These are phyloP conservation scores for Roridomyces roridus DNA, from an alignment of 768 basidiomycete genomes.

Conservation along the genomic window DNA sequence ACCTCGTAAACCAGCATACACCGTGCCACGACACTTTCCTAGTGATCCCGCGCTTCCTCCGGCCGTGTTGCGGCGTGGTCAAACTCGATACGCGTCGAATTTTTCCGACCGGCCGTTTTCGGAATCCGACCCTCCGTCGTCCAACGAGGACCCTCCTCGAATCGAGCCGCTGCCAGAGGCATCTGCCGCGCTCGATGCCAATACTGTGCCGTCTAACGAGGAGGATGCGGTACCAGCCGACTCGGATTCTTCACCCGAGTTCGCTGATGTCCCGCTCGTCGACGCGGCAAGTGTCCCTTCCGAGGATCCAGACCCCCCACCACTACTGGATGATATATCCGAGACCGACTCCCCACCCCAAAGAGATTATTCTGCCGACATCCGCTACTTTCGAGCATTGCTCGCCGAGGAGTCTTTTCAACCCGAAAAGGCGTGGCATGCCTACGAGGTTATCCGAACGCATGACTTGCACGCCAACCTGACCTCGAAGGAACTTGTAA, in stretches of 20 bases:
- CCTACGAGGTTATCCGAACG: constrained; percentile 22
- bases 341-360: constrained; percentile 18
- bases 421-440: constrained; percentile 40
- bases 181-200: not conserved
- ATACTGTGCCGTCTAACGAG: not conserved
- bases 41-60: not conserved
- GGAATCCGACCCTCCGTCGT: constrained; percentile 16
- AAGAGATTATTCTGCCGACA: not conserved
- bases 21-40: constrained; percentile 1
- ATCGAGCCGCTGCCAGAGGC: constrained; percentile 14
- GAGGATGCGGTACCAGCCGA: not conserved
- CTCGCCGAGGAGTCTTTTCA: constrained; percentile 17
- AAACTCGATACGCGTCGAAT: constrained; percentile 21
- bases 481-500: constrained; percentile 24
- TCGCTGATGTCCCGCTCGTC: not conserved
- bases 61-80: constrained; percentile 8
- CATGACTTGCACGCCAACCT: constrained; percentile 31
- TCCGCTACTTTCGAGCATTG: not conserved
- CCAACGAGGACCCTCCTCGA: not conserved
- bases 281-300: not conserved
- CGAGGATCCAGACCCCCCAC: not conserved
- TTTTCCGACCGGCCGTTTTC: constrained; percentile 13
- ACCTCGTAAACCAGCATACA: not conserved
- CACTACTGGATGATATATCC: constrained; percentile 17
- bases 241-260: not conserved